These are phyloP conservation scores for Elsinoe necatrix DNA, from an alignment of 2,329 filamentous ascomycete genomes.

Conservation along the genomic window DNA sequence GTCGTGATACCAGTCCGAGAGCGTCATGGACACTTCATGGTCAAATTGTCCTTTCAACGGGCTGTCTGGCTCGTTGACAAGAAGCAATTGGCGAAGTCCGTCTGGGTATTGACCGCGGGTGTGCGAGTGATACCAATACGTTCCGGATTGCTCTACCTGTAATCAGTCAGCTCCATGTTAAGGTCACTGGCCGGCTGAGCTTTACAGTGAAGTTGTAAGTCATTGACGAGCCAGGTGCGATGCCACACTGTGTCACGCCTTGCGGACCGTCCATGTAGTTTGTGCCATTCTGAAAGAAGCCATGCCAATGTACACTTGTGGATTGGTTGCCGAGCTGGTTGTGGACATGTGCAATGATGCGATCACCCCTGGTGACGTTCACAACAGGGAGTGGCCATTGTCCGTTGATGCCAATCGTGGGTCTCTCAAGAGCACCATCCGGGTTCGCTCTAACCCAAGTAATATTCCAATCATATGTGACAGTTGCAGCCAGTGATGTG, in stretches of 20 bases:
- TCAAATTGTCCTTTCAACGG: slow-evolving; percentile 46
- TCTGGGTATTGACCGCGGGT: slow-evolving; percentile 57
- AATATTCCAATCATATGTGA: slow-evolving; percentile 46
- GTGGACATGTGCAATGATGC: slow-evolving; percentile 57
- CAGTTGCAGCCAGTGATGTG: slow-evolving; percentile 23
- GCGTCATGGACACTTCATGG: slow-evolving; percentile 55
- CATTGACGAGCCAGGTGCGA: slow-evolving; percentile 54
- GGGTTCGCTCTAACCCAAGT: slow-evolving; percentile 49
- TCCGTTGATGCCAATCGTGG: slow-evolving; percentile 61
- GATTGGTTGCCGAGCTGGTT: slow-evolving; percentile 58
- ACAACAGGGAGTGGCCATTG: slow-evolving; percentile 66
- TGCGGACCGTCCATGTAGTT: slow-evolving; percentile 66
- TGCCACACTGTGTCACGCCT: slow-evolving; percentile 58
- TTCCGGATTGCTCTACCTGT: slow-evolving; percentile 42
- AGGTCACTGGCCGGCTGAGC: neutral
- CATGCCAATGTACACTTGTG: slow-evolving; percentile 67
- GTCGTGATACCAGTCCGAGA: slow-evolving; percentile 69
- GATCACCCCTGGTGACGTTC: slow-evolving; percentile 65
- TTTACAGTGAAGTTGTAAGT: slow-evolving; percentile 59
- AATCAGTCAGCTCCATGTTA: slow-evolving; percentile 31
- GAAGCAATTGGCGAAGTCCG: slow-evolving; percentile 57
- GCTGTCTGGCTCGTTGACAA: slow-evolving; percentile 54
- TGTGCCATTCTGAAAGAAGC: slow-evolving; percentile 67
- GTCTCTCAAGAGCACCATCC: slow-evolving; percentile 43
- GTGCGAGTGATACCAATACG: slow-evolving; percentile 62